These are phyloP conservation scores for Rhazya stricta DNA, from an alignment of 257 asterid genomes.

Conservation along the genomic window DNA sequence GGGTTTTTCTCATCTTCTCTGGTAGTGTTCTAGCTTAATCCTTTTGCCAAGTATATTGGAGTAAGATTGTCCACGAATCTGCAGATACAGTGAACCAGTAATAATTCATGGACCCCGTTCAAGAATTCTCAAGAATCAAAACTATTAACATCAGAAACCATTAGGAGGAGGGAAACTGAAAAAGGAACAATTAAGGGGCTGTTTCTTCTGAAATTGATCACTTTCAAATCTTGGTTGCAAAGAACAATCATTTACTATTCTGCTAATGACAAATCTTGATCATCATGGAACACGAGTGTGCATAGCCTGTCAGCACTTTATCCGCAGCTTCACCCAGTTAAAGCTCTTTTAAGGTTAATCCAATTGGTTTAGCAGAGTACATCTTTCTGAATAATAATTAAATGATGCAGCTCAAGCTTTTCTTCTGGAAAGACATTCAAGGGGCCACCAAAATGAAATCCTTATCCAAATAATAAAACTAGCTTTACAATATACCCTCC, in stretches of 20 bases:
- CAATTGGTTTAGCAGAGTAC: background rate
- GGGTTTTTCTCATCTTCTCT: background rate
- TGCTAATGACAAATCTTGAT: background rate
- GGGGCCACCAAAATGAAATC: slow-evolving; percentile 30
- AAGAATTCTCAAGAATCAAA: background rate
- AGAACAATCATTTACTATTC: background rate
- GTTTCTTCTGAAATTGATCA: background rate
- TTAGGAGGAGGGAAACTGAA: background rate
- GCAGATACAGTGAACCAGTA: background rate
- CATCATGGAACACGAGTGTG: background rate
- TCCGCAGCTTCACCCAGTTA: background rate
- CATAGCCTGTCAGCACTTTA: background rate
- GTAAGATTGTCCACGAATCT: background rate
- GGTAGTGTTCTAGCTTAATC: background rate
- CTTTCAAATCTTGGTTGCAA: background rate
- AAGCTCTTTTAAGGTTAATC: background rate
- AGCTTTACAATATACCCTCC: slow-evolving; percentile 41
- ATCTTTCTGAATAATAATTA: background rate
- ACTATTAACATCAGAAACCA: background rate
- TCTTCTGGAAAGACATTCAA: slow-evolving; percentile 4
- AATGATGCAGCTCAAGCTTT: slow-evolving; percentile 13
- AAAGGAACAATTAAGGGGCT: background rate
- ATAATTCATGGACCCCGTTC: background rate
- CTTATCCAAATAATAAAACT: slow-evolving; percentile 30
- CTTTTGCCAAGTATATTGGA: background rate